A percentile compares a stretch with the other conserved stretches of the same genome.
phyloP scores from a whole-genome alignment of 805 yeast species.

The Candida sakaeoensis region DNA sequence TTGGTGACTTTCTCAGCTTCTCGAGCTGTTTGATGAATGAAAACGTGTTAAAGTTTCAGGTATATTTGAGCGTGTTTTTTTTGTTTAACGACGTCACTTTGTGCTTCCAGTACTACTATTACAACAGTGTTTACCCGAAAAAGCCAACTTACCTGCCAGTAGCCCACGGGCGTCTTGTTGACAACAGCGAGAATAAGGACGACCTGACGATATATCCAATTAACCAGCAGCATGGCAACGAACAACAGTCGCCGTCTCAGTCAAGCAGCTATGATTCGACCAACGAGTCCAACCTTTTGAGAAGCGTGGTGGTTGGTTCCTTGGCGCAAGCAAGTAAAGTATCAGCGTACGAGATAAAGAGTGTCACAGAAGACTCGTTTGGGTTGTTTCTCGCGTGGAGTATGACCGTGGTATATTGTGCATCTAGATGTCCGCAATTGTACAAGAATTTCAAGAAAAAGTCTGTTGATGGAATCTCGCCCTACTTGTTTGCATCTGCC shows the following conservation, averaged over 20 bases:
- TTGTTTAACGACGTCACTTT: slow-evolving; percentile 35
- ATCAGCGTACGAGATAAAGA: slow-evolving; percentile 13
- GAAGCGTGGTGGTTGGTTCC: slow-evolving; percentile 9
- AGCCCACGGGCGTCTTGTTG: background rate
- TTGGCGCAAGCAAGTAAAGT: slow-evolving; percentile 6
- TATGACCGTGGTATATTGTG: slow-evolving; percentile 70
- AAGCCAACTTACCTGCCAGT: slow-evolving; percentile 4
- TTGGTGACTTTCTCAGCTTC: slow-evolving; percentile 59
- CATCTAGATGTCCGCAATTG: slow-evolving; percentile 82
- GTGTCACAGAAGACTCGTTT: slow-evolving; percentile 6
- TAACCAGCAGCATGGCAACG: background rate
- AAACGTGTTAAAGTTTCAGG: slow-evolving; percentile 34
- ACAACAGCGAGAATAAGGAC: slow-evolving; percentile 1
- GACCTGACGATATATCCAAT: background rate
- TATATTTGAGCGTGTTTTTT: slow-evolving; percentile 38
- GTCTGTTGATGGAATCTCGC: slow-evolving; percentile 84
- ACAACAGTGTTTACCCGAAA: slow-evolving; percentile 34
- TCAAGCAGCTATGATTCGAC: slow-evolving; percentile 17
- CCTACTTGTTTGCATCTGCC: slow-evolving; percentile 75
- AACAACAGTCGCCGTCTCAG: slow-evolving; percentile 10
- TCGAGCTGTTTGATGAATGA: slow-evolving; percentile 39
- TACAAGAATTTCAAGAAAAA: slow-evolving; percentile 70
- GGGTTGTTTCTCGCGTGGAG: slow-evolving; percentile 61
- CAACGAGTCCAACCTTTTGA: slow-evolving; percentile 5
- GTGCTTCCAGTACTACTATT: slow-evolving; percentile 41